Base-by-base conservation (phyloP, 805 yeast species). In the Blastobotrys attinorum region DNA sequence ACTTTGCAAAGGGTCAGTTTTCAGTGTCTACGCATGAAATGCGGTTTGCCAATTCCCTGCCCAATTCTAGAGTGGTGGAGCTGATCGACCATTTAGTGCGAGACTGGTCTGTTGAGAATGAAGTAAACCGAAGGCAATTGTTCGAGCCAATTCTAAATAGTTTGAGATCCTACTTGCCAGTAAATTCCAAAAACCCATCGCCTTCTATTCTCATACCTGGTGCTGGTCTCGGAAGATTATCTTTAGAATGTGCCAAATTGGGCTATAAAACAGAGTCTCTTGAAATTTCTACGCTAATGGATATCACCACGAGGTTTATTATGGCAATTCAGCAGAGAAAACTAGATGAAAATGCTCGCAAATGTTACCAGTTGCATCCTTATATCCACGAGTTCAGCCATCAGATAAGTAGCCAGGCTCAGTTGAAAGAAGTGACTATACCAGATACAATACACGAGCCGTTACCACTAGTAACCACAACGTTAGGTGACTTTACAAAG, bases 271-370 rank as follows among this genome's bases (percentile, higher is more conserved):
- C 86, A 0, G 81, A 80, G 47, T 79, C 94, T 0, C 72, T 86
- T 25, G 97, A 89, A 57, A 76, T 71, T 55, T 83, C 90, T 2
- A 73, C 82, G 33, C 59, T 83, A 46, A 87, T 88, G 96, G 76
- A 77, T 49, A 51, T 82, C 1, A 79, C 83, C 53, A 53, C 56
- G 7, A 36, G 48, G 31, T 64, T 49, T 43, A 50, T 58, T 5
- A 46, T 45, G n/a, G 47, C 44, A 17, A 41, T 34, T 25, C 16
- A 37, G 11, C 25, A 37, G 16, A n/a, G 37, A 22, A n/a, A n/a
- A n/a, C n/a, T n/a, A n/a, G n/a, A n/a, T n/a, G n/a, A n/a, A n/a
- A n/a, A n/a, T n/a, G n/a, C n/a, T n/a, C n/a, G n/a, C n/a, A n/a
- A n/a, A n/a, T n/a, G n/a, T n/a, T 3, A 23, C 32, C 46, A 4